phyloP scores from a whole-genome alignment of 2,329 filamentous ascomycete genomes.

The Hirsutella minnesotensis region DNA sequence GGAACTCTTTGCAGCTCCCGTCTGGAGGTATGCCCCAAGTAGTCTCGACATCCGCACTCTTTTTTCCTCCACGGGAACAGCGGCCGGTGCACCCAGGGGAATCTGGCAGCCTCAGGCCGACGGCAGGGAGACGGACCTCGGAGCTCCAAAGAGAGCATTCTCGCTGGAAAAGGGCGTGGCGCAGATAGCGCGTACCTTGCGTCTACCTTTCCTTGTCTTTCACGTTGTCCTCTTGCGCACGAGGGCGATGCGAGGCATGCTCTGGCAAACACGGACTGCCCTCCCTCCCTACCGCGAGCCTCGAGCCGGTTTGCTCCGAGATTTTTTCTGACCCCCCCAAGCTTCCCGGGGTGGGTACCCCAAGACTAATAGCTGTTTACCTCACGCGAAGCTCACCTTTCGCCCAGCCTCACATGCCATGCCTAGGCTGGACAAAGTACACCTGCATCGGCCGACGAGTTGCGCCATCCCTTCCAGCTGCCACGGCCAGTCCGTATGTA shows the following conservation, averaged over 20 bases:
- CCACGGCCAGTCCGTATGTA: too few species aligned
- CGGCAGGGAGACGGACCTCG: neutral
- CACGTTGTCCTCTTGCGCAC: too few species aligned
- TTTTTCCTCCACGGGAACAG: slow-evolving; percentile 18
- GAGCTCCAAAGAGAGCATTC: neutral
- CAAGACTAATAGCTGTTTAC: neutral
- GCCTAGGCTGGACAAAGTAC: neutral
- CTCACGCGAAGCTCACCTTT: neutral
- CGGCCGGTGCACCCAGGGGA: slow-evolving; percentile 1
- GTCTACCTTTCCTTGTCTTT: neutral
- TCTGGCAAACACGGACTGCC: neutral
- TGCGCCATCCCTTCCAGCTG: neutral
- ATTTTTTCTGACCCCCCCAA: slow-evolving; percentile 17
- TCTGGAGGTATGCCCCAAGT: neutral
- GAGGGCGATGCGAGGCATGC: neutral
- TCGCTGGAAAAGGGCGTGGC: neutral
- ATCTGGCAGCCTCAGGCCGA: slow-evolving; percentile 22
- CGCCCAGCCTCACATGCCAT: neutral
- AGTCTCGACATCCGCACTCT: neutral
- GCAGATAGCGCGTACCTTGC: neutral
- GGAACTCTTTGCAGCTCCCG: neutral
- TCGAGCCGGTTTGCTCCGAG: slow-evolving; percentile 20
- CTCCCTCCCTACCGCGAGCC: slow-evolving; percentile 11
- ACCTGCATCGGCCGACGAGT: neutral
- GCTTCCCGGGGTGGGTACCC: neutral